Evolutionary conservation across 2,329 filamentous ascomycete species (phyloP).

Genomic region (Ascochyta lentis): DNA sequence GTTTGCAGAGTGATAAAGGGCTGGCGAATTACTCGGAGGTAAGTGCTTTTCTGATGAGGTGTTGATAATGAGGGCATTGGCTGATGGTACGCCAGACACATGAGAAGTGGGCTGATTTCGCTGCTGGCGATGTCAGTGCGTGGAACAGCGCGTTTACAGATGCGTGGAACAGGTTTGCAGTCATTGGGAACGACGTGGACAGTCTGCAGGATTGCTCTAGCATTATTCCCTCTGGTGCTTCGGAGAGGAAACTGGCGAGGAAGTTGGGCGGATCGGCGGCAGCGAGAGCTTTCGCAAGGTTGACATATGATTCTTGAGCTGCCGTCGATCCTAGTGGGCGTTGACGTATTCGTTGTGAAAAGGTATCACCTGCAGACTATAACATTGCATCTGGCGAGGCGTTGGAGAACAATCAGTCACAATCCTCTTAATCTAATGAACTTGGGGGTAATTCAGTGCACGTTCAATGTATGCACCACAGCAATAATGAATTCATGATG

Average conservation of each 20-base stretch:
- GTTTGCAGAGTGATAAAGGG: constrained; percentile 27
- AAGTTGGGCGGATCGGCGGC: constrained; percentile 9
- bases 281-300: constrained; percentile 13
- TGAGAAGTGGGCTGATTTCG: constrained; percentile 25
- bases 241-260: constrained; percentile 7
- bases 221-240: constrained; percentile 21
- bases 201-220: constrained; percentile 33
- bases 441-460: too few species aligned
- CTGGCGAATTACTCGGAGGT: constrained; percentile 31
- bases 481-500: too few species aligned
- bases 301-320: constrained; percentile 8
- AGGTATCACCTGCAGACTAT: not conserved
- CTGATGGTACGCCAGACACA: constrained; percentile 25
- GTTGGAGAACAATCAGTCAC: not conserved
- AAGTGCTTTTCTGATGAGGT: not conserved
- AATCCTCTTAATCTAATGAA: too few species aligned
- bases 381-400: not conserved
- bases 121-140: constrained; percentile 14
- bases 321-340: too few species aligned
- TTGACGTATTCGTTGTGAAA: not conserved
- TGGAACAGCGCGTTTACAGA: constrained; percentile 31
- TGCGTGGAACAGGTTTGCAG: constrained; percentile 31
- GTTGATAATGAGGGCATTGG: not conserved
- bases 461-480: too few species aligned
- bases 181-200: constrained; percentile 30